Evolutionary conservation across 208 protist species (phyloP).

Genomic region (Leishmania major): DNA sequence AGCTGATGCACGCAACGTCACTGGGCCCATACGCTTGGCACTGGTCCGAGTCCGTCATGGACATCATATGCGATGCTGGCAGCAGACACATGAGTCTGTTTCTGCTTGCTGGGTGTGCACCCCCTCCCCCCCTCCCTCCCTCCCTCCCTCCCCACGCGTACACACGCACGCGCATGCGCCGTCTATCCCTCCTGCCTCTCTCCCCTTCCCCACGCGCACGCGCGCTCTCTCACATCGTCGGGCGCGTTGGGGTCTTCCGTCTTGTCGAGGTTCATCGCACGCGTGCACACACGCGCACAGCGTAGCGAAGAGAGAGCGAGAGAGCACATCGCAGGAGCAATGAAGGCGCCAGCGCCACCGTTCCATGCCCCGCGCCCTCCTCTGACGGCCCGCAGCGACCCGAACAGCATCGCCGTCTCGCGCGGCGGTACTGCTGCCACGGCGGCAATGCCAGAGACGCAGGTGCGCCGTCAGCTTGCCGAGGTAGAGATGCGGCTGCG

Average conservation of each 20-base stretch:
- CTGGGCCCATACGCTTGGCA: not conserved
- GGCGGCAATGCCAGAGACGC: slow-evolving; percentile 28
- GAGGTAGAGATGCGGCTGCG: slow-evolving; percentile 72
- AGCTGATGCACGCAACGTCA: not conserved
- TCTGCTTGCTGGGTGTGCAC: not conserved
- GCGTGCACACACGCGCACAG: not conserved
- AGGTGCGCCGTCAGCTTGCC: slow-evolving; percentile 56
- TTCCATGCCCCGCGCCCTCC: slow-evolving; percentile 16
- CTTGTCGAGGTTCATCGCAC: not conserved
- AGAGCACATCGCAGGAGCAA: not conserved
- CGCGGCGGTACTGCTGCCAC: not conserved
- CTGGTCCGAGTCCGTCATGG: not conserved
- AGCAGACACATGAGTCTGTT: not conserved
- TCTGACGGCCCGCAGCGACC: slow-evolving; percentile 6
- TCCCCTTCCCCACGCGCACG: not conserved
- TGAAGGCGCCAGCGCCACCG: slow-evolving; percentile 5
- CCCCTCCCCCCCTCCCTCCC: not conserved
- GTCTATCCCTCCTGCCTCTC: slow-evolving; percentile 9
- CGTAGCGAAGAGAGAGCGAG: not conserved
- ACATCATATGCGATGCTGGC: not conserved
- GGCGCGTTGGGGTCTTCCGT: not conserved
- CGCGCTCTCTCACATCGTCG: not conserved
- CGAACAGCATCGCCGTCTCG: not conserved
- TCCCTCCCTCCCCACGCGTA: not conserved
- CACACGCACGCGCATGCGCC: not conserved